Evolutionary conservation across 2,329 filamentous ascomycete genomes (phyloP), one percentile per base, ranked within the genome.

Genomic region (Cladorrhinum sp.): DNA sequence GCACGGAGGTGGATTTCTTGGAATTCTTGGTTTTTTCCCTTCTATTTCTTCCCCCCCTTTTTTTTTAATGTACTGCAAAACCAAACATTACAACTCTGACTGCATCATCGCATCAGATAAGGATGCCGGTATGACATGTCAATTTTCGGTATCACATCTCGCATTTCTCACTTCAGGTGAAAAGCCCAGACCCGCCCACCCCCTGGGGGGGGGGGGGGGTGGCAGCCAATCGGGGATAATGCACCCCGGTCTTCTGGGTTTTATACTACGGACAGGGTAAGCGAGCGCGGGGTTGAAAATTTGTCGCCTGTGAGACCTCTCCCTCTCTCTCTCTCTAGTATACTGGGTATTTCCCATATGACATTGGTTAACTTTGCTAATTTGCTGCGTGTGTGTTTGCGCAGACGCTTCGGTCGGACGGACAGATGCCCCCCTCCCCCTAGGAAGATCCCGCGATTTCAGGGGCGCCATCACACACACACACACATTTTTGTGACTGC

Each of bases 101-200:
- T n/a, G n/a, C n/a, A n/a, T n/a, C n/a, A n/a, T n/a, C n/a, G n/a
- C n/a, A n/a, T n/a, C n/a, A n/a, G n/a, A n/a, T n/a, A n/a, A n/a
- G n/a, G n/a, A n/a, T n/a, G n/a, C n/a, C n/a, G n/a, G n/a, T 41
- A 24, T 25, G 52, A 55, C 2, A 38, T 41, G 24, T 54, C 29
- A 41, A 18, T 24, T 54, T 38, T 38, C 32, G 48, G 1, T 41
- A 55, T 55, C 29, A 55, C 29, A 22, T 41, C 29, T 41, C 52
- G 41, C n/a, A 54, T 41, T 24, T 38, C 29, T 41, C 16, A 41
- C 22, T 45, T 55, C 52, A 55, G 52, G 29, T 55, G 52, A 55
- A 29, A 18, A 29, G 32, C 52, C 27, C 36, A 55, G 32, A 10
- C 32, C 52, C 52, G n/a, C n/a, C n/a, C n/a, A n/a, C n/a, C n/a